Percentiles rank a stretch among this genome's conserved stretches.
Conservation (phyloP, 2,329 filamentous ascomycete genomes). For the Penicillium brevicompactum region DNA sequence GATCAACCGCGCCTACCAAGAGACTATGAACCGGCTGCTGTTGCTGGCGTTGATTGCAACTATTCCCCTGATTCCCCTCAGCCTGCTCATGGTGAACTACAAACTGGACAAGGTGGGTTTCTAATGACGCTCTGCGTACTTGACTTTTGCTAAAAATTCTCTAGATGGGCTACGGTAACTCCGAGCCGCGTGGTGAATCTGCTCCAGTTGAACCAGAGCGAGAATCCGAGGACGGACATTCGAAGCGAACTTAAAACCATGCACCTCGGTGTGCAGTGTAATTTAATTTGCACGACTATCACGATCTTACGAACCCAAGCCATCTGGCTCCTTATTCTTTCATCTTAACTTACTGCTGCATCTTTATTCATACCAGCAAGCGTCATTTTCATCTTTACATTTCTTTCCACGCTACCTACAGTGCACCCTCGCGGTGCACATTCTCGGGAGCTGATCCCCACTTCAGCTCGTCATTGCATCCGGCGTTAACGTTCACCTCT, state of each 20-base stretch:
- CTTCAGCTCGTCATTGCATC: not conserved
- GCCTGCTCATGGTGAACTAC: constrained; percentile 61
- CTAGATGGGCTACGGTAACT: constrained; percentile 30
- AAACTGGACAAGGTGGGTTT: constrained; percentile 53
- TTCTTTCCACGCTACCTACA: not conserved
- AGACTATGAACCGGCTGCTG: constrained; percentile 63
- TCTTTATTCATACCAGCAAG: constrained; percentile 11
- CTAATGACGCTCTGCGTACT: not conserved
- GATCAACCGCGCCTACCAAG: constrained; percentile 66
- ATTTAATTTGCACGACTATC: constrained; percentile 1
- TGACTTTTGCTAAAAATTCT: constrained; percentile 6
- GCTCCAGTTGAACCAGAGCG: constrained; percentile 14
- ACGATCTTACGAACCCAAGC: constrained; percentile 12
- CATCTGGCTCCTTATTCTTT: not conserved
- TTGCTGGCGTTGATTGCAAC: constrained; percentile 57
- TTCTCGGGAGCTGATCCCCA: no score
- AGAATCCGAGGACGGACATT: constrained; percentile 19
- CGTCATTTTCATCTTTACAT: constrained; percentile 3
- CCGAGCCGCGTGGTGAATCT: constrained; percentile 17
- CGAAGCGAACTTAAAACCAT: constrained; percentile 30
- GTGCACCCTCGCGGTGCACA: not conserved
- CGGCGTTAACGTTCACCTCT: not conserved
- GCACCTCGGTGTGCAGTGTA: not conserved
- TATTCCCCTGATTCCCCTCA: constrained; percentile 59
- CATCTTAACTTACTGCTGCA: constrained; percentile 8